phyloP scores from a whole-genome alignment of 192 early-diverging fungal genomes.

The Allomyces arbusculus region DNA sequence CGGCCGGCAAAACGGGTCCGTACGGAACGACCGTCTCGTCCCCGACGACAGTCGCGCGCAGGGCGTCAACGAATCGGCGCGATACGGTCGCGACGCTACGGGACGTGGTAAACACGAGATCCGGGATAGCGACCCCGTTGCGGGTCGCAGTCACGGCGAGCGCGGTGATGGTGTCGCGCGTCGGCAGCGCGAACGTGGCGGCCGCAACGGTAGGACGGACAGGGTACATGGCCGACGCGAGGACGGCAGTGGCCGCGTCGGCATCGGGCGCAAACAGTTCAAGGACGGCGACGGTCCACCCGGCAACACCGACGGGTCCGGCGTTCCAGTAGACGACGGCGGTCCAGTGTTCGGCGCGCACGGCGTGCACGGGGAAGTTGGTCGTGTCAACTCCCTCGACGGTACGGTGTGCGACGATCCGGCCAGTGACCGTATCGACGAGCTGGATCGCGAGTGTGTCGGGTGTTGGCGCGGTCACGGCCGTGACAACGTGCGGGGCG shows the following conservation, averaged over 20 bases:
- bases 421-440: conserved; percentile 73
- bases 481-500: conserved; percentile 70
- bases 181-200: conserved; percentile 53
- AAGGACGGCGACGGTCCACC: conserved; percentile 55
- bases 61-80: neutral
- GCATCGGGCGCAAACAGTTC: conserved; percentile 72
- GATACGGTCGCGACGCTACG: neutral
- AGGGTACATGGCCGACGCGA: conserved; percentile 45
- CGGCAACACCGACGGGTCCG: conserved; percentile 19
- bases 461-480: conserved; percentile 35
- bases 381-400: conserved; percentile 34
- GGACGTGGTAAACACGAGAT: conserved; percentile 39
- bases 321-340: conserved; percentile 80
- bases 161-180: conserved; percentile 34
- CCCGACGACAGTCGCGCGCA: conserved; percentile 64
- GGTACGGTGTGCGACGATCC: conserved; percentile 45
- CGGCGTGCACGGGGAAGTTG: conserved; percentile 33
- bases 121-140: conserved; percentile 66
- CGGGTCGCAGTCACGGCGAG: conserved; percentile 69
- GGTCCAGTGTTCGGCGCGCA: conserved; percentile 72
- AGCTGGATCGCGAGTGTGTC: conserved; percentile 46
- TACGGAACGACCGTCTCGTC: conserved; percentile 76
- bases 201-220: conserved; percentile 49
- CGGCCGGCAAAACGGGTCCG: conserved; percentile 27
- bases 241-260: conserved; percentile 40